A percentile compares a stretch with the other conserved stretches of the same genome.
phyloP scores from a whole-genome alignment of 2,329 filamentous ascomycete genomes.

The Mycosphaerella arachidis region DNA sequence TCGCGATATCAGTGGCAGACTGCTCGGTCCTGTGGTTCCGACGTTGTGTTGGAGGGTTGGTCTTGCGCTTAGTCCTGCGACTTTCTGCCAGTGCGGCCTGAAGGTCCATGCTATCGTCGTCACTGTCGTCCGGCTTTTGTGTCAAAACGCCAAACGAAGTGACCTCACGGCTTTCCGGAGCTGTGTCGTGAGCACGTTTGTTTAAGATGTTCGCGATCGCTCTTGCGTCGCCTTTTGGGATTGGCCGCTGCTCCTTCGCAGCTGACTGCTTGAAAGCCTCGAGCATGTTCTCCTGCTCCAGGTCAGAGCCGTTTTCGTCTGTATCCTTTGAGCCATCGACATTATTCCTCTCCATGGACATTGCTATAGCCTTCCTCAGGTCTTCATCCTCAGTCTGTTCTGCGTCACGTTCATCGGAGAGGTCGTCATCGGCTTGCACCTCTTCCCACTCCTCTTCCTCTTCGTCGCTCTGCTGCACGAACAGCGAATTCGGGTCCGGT shows the following conservation, averaged over 20 bases:
- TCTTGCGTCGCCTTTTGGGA: constrained; percentile 45
- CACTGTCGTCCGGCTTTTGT: constrained; percentile 42
- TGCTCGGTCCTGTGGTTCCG: constrained; percentile 35
- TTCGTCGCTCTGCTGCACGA: constrained; percentile 46
- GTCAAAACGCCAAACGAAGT: constrained; percentile 31
- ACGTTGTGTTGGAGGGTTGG: constrained; percentile 13
- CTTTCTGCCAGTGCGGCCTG: constrained; percentile 70
- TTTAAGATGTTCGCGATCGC: constrained; percentile 73
- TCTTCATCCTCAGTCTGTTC: constrained; percentile 60
- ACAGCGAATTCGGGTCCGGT: constrained; percentile 50
- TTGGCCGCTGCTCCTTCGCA: constrained; percentile 40
- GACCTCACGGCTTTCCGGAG: constrained; percentile 42
- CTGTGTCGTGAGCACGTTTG: constrained; percentile 61
- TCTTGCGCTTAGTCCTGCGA: constrained; percentile 42
- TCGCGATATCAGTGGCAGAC: constrained; percentile 33
- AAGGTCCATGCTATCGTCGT: constrained; percentile 69
- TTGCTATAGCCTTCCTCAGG: constrained; percentile 72
- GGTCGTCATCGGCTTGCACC: constrained; percentile 45
- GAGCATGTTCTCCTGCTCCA: constrained; percentile 38
- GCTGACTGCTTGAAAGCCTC: constrained; percentile 45
- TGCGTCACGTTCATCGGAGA: constrained; percentile 54
- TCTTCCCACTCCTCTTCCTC: constrained; percentile 38
- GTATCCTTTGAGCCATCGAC: constrained; percentile 25
- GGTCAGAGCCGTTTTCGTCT: constrained; percentile 2
- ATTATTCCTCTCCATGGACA: constrained; percentile 67